Evolutionary conservation across 2,329 filamentous ascomycete species (phyloP), one percentile per base, ranked within the genome.

Genomic region (Colletotrichum orbiculare): DNA sequence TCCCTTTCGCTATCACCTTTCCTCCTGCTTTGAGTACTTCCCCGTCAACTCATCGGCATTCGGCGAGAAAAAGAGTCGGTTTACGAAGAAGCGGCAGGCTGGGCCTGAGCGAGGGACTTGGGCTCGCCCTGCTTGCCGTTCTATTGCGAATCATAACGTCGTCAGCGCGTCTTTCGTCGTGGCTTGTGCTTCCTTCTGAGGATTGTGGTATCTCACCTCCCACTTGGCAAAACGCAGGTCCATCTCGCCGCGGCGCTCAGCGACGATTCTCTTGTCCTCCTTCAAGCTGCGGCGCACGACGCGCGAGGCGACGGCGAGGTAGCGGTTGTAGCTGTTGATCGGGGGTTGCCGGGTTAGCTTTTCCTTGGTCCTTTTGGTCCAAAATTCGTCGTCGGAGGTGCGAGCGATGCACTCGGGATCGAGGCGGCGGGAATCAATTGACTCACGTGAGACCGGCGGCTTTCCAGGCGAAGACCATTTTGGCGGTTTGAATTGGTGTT

Each of bases 401-500:
- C 38, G 15, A 34, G 11, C 33, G 45, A n/a, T 25, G 47, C 49
- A 54, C 41, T 42, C 15, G 35, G 39, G 2, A 46, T 42, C 15
- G 35, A 39, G 2, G 49, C 34, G 59, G 41, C 37, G 56, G 45
- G 43, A 46, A 17, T 65, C 50, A 67, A 72, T 68, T 69, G 67
- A 87, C 93, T 81, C 91, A 97, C 94, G 90, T 96, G 79, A 98
- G 87, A 83, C 96, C 96, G 81, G 96, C 93, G 78, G 94, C 89
- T 92, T 97, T 98, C 96, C 95, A 99, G 79, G 94, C 93, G 86
- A 94, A 95, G 84, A 91, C 87, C 96, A 98, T 99, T 85, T 88
- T 93, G 88, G 79, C 79, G 79, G 77, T 74, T 69, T 57, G 38
- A 38, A 38, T 15, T 34, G 54, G 34, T 39, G 37, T 67, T 69